These are phyloP conservation scores for Penicillium waksmanii DNA, from an alignment of 495 filamentous ascomycete species.

Conservation along the genomic window DNA sequence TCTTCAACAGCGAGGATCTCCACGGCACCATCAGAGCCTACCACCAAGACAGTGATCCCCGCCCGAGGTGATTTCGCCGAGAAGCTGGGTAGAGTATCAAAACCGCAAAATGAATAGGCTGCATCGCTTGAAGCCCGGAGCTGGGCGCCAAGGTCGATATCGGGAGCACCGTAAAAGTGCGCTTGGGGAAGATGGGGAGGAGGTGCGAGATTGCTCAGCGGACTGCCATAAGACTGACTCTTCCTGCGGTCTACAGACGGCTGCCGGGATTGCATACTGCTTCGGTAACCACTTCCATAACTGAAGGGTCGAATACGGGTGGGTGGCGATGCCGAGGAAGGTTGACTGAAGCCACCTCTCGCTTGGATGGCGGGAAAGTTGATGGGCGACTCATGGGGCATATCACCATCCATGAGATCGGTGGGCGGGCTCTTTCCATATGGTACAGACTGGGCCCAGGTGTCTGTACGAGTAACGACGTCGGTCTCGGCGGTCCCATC, in stretches of 20 bases:
- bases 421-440: slow-evolving; percentile 55
- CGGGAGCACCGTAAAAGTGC: slow-evolving; percentile 65
- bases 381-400: slow-evolving; percentile 48
- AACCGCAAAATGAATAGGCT: slow-evolving; percentile 76
- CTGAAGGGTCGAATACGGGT: slow-evolving; percentile 48
- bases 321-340: slow-evolving; percentile 55
- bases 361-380: slow-evolving; percentile 43
- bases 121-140: slow-evolving; percentile 50
- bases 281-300: slow-evolving; percentile 47
- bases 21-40: slow-evolving; percentile 75
- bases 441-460: slow-evolving; percentile 54
- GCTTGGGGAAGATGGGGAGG: slow-evolving; percentile 81
- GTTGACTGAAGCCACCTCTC: slow-evolving; percentile 51
- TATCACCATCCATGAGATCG: slow-evolving; percentile 46
- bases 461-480: slow-evolving; percentile 44
- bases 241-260: slow-evolving; percentile 46
- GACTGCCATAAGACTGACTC: slow-evolving; percentile 49
- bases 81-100: slow-evolving; percentile 65
- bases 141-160: slow-evolving; percentile 49
- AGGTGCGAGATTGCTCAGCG: slow-evolving; percentile 59
- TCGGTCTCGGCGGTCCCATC: slow-evolving; percentile 39
- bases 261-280: slow-evolving; percentile 42
- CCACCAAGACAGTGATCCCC: slow-evolving; percentile 69
- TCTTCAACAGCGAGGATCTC: slow-evolving; percentile 73
- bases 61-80: slow-evolving; percentile 50